These are phyloP conservation scores for Dianthus caryophyllus DNA, from an alignment of 148 eudicot genomes.

Conservation along the genomic window DNA sequence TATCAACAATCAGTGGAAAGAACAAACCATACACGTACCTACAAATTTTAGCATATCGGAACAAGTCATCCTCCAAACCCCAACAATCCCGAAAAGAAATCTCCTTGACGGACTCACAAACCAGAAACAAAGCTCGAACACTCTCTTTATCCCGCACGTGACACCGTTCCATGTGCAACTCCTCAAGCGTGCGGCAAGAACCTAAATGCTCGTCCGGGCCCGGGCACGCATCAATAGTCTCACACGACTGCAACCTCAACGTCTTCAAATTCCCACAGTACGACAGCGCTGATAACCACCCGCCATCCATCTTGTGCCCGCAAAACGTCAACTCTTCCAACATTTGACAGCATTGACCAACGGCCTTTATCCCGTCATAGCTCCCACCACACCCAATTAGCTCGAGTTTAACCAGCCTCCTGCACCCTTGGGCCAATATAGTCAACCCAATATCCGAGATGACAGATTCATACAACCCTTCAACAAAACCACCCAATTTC, in stretches of 20 bases:
- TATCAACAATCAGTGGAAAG: neutral
- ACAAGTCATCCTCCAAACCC: constrained; percentile 72
- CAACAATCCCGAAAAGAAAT: constrained; percentile 77
- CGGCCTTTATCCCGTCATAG: constrained; percentile 93
- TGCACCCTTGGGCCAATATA: constrained; percentile 86
- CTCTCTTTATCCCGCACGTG: constrained; percentile 63
- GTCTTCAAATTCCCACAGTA: constrained; percentile 85
- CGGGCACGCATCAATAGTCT: constrained; percentile 57
- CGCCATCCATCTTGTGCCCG: constrained; percentile 81
- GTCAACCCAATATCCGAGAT: constrained; percentile 91
- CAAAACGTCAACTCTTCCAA: constrained; percentile 72
- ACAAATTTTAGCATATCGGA: constrained; percentile 57
- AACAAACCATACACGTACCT: constrained; percentile 43
- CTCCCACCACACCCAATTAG: constrained; percentile 92
- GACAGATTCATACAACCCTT: constrained; percentile 59
- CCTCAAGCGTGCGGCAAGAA: constrained; percentile 61
- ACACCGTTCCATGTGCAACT: constrained; percentile 66
- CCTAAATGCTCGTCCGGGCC: constrained; percentile 88
- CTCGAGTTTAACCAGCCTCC: constrained; percentile 76
- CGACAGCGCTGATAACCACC: constrained; percentile 83
- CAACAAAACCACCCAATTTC: constrained; percentile 53
- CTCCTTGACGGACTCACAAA: constrained; percentile 58
- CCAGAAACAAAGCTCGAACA: constrained; percentile 62
- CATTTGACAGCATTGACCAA: constrained; percentile 95
- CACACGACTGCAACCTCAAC: constrained; percentile 61